Evolutionary conservation across 768 basidiomycete species (phyloP).

Genomic region (Tulasnella sp.): DNA sequence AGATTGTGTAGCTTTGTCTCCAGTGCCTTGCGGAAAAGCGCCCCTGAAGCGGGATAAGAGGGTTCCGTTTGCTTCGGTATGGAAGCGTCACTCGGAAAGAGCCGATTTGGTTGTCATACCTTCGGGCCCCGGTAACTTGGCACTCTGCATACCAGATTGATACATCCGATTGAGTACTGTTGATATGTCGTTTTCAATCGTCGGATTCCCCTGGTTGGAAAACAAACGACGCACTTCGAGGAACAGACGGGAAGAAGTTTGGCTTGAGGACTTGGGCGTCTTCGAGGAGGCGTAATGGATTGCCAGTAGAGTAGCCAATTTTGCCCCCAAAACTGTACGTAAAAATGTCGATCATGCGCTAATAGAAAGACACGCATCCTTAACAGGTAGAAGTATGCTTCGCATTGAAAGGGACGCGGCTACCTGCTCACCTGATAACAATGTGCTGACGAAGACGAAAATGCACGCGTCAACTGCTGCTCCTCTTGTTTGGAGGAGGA

Average conservation of each 20-base stretch:
- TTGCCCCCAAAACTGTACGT: slow-evolving; percentile 48
- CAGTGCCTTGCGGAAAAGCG: slow-evolving; percentile 69
- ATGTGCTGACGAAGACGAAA: slow-evolving; percentile 41
- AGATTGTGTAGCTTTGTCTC: slow-evolving; percentile 62
- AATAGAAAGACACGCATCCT: not conserved
- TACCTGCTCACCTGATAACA: slow-evolving; percentile 87
- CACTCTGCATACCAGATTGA: slow-evolving; percentile 29
- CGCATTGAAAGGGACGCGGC: too few species aligned
- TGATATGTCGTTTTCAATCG: not conserved
- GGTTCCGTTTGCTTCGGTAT: too few species aligned
- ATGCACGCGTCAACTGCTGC: too few species aligned
- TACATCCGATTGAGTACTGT: slow-evolving; percentile 74
- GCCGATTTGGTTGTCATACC: slow-evolving; percentile 39
- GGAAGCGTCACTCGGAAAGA: too few species aligned
- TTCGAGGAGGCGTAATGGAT: slow-evolving; percentile 82
- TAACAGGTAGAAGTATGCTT: too few species aligned
- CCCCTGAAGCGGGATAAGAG: slow-evolving; percentile 26
- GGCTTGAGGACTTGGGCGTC: slow-evolving; percentile 80
- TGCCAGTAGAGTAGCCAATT: slow-evolving; percentile 82
- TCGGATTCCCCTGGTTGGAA: not conserved
- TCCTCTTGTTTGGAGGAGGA: not conserved
- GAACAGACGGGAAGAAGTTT: slow-evolving; percentile 71
- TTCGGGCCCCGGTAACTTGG: slow-evolving; percentile 63
- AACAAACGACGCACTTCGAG: slow-evolving; percentile 32
- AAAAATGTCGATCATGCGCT: slow-evolving; percentile 45